Conservation (phyloP, 73 alveolate genomes). For the Tetrahymena borealis region DNA sequence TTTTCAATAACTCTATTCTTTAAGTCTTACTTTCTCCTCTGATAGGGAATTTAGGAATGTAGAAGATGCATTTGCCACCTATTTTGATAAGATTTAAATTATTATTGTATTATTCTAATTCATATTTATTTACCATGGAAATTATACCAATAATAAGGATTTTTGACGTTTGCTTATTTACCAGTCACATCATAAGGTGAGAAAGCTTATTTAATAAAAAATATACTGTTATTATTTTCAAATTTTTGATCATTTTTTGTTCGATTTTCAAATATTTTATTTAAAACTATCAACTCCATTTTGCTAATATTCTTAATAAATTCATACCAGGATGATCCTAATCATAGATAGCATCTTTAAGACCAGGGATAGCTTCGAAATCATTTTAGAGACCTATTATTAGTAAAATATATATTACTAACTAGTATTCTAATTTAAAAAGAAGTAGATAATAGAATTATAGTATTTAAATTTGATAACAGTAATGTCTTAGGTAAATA, state of each 20-base stretch:
- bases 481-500: too few species aligned
- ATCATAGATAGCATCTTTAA: not conserved
- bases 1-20: not conserved
- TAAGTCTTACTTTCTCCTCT: not conserved
- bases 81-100: not conserved
- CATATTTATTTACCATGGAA: not conserved
- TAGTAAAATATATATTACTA: not conserved
- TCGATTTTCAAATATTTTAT: not conserved
- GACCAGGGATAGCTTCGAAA: not conserved
- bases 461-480: too few species aligned
- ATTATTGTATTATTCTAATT: not conserved
- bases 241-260: not conserved
- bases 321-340: not conserved
- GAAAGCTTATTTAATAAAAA: not conserved
- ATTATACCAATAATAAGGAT: not conserved
- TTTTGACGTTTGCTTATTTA: not conserved
- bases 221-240: not conserved
- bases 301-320: not conserved
- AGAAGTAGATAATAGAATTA: not conserved
- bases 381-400: not conserved
- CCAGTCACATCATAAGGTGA: conserved; percentile 1
- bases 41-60: not conserved
- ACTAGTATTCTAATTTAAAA: too few species aligned
- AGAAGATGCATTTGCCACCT: not conserved
- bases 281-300: not conserved